phyloP scores from a whole-genome alignment of 179 eudicot species.

The Carnegiea gigantea region DNA sequence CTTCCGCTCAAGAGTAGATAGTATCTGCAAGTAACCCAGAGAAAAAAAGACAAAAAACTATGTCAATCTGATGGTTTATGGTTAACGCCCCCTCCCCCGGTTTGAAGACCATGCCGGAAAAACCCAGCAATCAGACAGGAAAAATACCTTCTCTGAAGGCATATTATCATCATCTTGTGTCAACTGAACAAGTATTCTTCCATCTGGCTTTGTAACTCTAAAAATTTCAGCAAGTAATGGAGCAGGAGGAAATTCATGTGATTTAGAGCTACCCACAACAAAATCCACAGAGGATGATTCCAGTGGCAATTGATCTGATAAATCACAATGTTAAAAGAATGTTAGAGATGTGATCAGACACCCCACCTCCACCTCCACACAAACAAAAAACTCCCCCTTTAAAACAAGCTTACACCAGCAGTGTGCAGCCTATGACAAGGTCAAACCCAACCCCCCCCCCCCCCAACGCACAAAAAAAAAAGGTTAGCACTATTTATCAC shows the following conservation, averaged over 20 bases:
- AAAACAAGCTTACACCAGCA: too few relatives aligned
- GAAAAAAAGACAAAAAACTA: background rate
- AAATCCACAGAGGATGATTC: constrained; percentile 62
- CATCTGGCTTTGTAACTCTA: constrained; percentile 76
- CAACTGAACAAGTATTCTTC: constrained; percentile 49
- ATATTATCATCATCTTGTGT: constrained; percentile 36
- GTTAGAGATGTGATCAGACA: background rate
- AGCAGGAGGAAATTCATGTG: constrained; percentile 53
- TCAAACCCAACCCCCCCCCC: background rate
- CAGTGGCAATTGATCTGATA: constrained; percentile 55
- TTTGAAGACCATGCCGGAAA: too few relatives aligned
- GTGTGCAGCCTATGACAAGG: background rate
- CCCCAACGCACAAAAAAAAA: background rate
- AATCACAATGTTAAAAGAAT: background rate
- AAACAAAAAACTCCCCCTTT: too few relatives aligned
- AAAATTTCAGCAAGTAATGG: constrained; percentile 53
- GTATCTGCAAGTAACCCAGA: constrained; percentile 37
- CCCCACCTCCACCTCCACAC: background rate
- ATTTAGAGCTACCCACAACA: constrained; percentile 45
- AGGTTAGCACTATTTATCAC: background rate
- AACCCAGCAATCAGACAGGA: too few relatives aligned
- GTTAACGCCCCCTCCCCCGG: too few relatives aligned
- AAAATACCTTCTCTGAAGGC: constrained; percentile 26
- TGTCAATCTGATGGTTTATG: background rate
- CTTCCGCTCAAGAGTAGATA: constrained; percentile 57